phyloP scores from a whole-genome alignment of 768 basidiomycete species.

The Pleurotus pulmonarius region DNA sequence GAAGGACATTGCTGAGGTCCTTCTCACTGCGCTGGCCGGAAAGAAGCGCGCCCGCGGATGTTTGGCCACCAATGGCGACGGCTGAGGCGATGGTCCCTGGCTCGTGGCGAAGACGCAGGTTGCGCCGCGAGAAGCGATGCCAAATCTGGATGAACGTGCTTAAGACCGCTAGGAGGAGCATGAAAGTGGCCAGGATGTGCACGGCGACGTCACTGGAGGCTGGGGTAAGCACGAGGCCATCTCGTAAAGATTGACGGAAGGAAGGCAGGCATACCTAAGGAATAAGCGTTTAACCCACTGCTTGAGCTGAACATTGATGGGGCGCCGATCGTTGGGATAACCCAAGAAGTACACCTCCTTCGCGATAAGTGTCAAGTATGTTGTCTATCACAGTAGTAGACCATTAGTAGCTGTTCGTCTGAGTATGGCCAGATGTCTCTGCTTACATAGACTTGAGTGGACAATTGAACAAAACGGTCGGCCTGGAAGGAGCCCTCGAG shows the following conservation, averaged over 20 bases:
- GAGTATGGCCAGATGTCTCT: background rate
- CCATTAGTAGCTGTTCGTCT: background rate
- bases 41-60: conserved; percentile 42
- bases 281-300: conserved; percentile 44
- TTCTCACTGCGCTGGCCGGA: conserved; percentile 33
- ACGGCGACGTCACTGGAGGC: conserved; percentile 30
- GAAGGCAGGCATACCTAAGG: conserved; percentile 35
- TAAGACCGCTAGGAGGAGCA: conserved; percentile 42
- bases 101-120: conserved; percentile 40
- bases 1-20: conserved; percentile 37
- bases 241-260: background rate
- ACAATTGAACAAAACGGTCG: conserved; percentile 31
- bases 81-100: conserved; percentile 58
- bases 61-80: conserved; percentile 49
- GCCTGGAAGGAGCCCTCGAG: conserved; percentile 32
- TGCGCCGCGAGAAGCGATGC: conserved; percentile 40
- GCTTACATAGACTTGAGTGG: conserved; percentile 48
- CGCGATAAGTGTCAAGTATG: conserved; percentile 47
- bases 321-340: conserved; percentile 19
- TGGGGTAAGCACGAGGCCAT: conserved; percentile 14
- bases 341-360: conserved; percentile 46
- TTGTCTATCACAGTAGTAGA: conserved; percentile 24
- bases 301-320: conserved; percentile 35
- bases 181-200: conserved; percentile 36
- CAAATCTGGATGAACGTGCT: conserved; percentile 42